Conservation (phyloP, 768 basidiomycete species). For the Antrodiella citrinella region DNA sequence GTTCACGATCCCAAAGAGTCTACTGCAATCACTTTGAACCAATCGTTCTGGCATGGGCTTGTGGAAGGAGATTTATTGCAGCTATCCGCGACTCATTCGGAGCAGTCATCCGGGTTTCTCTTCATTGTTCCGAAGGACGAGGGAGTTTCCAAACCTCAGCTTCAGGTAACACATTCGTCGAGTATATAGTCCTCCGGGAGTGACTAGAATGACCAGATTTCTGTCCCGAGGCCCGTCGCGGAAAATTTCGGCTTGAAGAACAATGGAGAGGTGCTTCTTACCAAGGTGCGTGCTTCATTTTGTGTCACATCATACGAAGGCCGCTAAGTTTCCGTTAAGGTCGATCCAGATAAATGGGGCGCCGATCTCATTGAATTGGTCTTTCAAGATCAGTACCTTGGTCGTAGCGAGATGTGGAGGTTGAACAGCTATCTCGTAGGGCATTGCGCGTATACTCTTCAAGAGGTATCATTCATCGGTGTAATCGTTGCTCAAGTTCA, state of each 20-base stretch:
- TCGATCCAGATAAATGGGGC: conserved; percentile 51
- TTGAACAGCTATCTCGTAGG: conserved; percentile 75
- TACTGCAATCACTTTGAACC: conserved; percentile 57
- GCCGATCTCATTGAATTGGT: conserved; percentile 83
- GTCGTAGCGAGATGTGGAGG: conserved; percentile 96
- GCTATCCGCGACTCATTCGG: conserved; percentile 37
- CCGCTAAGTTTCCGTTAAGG: conserved; percentile 32
- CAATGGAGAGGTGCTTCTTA: conserved; percentile 61
- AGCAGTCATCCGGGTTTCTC: conserved; percentile 39
- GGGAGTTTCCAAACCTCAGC: conserved; percentile 45
- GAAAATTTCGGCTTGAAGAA: conserved; percentile 66
- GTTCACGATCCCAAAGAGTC: conserved; percentile 65
- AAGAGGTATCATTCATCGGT: conserved; percentile 82
- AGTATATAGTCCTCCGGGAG: background rate
- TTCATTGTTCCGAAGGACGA: conserved; percentile 67
- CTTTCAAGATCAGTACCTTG: conserved; percentile 93
- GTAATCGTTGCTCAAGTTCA: conserved; percentile 78
- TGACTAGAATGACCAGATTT: conserved; percentile 41
- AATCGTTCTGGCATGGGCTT: conserved; percentile 71
- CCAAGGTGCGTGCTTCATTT: conserved; percentile 42
- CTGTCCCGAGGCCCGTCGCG: conserved; percentile 64
- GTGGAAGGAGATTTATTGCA: conserved; percentile 67
- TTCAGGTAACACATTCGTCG: conserved; percentile 41
- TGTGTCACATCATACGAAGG: background rate
- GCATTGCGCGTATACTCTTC: conserved; percentile 74